phyloP scores from a whole-genome alignment of 2,329 filamentous ascomycete species.

The Pezizomycotina sp. region DNA sequence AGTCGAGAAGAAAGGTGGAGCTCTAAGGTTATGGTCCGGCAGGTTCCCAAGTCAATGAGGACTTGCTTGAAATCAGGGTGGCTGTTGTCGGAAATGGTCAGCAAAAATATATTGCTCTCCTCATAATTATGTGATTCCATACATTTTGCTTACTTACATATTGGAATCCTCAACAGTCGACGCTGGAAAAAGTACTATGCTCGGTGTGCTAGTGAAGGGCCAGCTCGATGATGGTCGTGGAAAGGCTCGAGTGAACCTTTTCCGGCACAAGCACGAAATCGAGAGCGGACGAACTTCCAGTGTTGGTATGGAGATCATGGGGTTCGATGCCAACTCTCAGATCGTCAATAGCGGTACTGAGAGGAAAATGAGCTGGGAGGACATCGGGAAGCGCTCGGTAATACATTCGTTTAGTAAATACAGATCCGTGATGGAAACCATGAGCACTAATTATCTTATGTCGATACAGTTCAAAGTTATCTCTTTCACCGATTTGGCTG shows the following conservation, averaged over 20 bases:
- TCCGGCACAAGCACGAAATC: conserved; percentile 94
- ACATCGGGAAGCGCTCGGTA: conserved; percentile 79
- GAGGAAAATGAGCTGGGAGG: conserved; percentile 84
- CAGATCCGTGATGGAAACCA: neutral
- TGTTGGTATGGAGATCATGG: conserved; percentile 98
- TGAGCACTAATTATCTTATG: conserved; percentile 17
- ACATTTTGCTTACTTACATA: neutral
- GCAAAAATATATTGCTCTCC: conserved; percentile 19
- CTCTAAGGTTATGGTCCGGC: conserved; percentile 75
- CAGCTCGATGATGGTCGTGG: conserved; percentile 88
- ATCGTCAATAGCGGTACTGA: conserved; percentile 69
- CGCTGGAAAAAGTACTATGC: conserved; percentile 88
- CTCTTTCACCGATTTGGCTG: conserved; percentile 85
- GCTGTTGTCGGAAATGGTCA: conserved; percentile 86
- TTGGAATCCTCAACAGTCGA: conserved; percentile 44
- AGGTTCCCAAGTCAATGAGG: conserved; percentile 54
- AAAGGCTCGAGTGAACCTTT: conserved; percentile 84
- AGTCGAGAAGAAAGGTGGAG: conserved; percentile 54
- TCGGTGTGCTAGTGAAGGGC: conserved; percentile 90
- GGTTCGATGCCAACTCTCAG: conserved; percentile 74
- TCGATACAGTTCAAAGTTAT: conserved; percentile 65
- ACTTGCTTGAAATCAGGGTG: conserved; percentile 88
- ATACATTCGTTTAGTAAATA: neutral
- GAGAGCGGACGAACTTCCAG: conserved; percentile 90
- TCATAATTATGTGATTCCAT: neutral